A percentile compares a stretch with the other conserved stretches of the same genome.
Evolutionary conservation across 2,329 filamentous ascomycete genomes (phyloP).

Genomic region (Balansia obtecta): DNA sequence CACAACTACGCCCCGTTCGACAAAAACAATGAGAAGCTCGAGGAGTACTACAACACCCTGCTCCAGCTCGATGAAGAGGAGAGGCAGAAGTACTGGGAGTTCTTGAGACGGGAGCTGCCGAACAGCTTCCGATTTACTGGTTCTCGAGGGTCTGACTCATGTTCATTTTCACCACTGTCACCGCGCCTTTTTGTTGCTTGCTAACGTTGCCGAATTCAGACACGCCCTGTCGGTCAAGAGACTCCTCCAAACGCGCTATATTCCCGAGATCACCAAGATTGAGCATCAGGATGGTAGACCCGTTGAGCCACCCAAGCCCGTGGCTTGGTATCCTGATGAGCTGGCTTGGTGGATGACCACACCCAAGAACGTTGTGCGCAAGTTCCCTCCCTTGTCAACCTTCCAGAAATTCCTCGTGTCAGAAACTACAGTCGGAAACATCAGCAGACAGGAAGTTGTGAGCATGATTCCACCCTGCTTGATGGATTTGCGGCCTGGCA

Average conservation of each 20-base stretch:
- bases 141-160: constrained; percentile 59
- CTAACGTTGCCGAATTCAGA: constrained; percentile 27
- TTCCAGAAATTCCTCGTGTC: constrained; percentile 98
- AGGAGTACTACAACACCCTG: constrained; percentile 74
- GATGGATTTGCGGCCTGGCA: constrained; percentile 81
- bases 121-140: constrained; percentile 98
- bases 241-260: constrained; percentile 76
- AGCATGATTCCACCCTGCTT: constrained; percentile 97
- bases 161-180: neutral
- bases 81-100: constrained; percentile 69
- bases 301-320: constrained; percentile 69
- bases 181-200: neutral
- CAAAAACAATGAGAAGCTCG: constrained; percentile 74
- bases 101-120: constrained; percentile 72
- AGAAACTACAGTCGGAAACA: constrained; percentile 94
- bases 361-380: constrained; percentile 87
- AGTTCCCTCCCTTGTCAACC: constrained; percentile 83
- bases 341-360: constrained; percentile 98
- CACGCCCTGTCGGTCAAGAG: constrained; percentile 89
- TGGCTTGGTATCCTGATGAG: constrained; percentile 88
- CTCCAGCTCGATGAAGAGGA: constrained; percentile 68
- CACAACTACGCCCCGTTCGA: constrained; percentile 34
- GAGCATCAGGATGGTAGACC: constrained; percentile 68
- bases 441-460: constrained; percentile 92
- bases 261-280: constrained; percentile 80